Percentiles rank a stretch among this genome's conserved stretches.
Evolutionary conservation across 495 filamentous ascomycete genomes (phyloP).

Genomic region (Cercophora sp.): DNA sequence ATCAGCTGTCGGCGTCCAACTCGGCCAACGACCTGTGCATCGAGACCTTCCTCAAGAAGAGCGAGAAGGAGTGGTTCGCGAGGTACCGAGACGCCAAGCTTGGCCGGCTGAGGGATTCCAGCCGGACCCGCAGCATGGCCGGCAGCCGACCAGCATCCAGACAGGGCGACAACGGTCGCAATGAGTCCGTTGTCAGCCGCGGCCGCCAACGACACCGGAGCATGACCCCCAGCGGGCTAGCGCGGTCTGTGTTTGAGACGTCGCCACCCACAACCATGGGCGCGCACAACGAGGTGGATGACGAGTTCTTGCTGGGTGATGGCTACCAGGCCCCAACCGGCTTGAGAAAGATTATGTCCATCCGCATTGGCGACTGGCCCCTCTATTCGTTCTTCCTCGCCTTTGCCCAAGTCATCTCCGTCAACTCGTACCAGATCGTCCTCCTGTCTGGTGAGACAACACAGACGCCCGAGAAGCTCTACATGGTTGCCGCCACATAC

Average conservation of each 20-base stretch:
- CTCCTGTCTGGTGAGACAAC: constrained; percentile 58
- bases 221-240: constrained; percentile 27
- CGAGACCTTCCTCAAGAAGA: constrained; percentile 57
- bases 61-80: constrained; percentile 63
- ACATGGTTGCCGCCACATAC: constrained; percentile 60
- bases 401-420: constrained; percentile 63
- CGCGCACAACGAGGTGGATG: constrained; percentile 19
- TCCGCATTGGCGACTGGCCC: constrained; percentile 60
- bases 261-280: constrained; percentile 20
- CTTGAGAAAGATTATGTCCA: constrained; percentile 48
- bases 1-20: constrained; percentile 48
- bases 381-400: constrained; percentile 68
- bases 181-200: constrained; percentile 28
- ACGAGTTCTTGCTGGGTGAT: constrained; percentile 60
- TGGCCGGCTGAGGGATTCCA: constrained; percentile 26
- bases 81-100: constrained; percentile 58
- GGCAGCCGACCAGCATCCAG: constrained; percentile 24
- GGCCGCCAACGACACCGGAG: constrained; percentile 30
- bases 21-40: constrained; percentile 57
- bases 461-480: constrained; percentile 58
- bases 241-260: constrained; percentile 27
- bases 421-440: constrained; percentile 66
- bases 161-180: constrained; percentile 14
- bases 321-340: constrained; percentile 66
- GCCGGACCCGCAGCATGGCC: constrained; percentile 12